Percentiles rank a stretch among this genome's conserved stretches.
Conservation (phyloP, 345 rosid genomes). For the Barbarea vulgaris region DNA sequence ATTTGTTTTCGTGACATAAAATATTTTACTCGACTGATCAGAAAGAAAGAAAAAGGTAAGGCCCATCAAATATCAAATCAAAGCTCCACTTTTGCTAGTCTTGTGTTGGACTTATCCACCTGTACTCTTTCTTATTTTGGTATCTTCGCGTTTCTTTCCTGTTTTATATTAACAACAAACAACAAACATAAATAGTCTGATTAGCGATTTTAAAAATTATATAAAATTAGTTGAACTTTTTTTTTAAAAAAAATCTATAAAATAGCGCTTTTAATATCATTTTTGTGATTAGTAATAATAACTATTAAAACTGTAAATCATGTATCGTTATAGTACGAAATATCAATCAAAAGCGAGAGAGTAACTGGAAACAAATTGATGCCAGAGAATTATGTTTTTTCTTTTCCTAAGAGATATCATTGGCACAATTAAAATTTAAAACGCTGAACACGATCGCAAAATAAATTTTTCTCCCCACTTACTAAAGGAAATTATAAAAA, state of each 20-base stretch:
- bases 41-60: conserved; percentile 22
- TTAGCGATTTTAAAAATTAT: background rate
- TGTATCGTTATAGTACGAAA: background rate
- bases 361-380: background rate
- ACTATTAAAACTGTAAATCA: background rate
- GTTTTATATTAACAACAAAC: background rate
- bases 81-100: conserved; percentile 20
- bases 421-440: background rate
- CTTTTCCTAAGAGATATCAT: too few species aligned
- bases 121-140: conserved; percentile 38
- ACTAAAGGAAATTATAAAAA: background rate
- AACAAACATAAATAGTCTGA: background rate
- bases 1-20: background rate
- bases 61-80: conserved; percentile 40
- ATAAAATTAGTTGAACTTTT: too few species aligned
- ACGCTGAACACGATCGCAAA: background rate
- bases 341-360: background rate
- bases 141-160: conserved; percentile 1
- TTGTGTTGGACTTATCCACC: conserved; percentile 27
- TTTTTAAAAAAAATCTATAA: too few species aligned
- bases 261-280: background rate
- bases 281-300: too few species aligned
- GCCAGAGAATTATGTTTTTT: background rate
- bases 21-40: background rate
- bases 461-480: background rate